Percentiles rank a stretch among this genome's conserved stretches.
Conservation (phyloP, 139 green algal species). For the Pleodorina starrii region DNA sequence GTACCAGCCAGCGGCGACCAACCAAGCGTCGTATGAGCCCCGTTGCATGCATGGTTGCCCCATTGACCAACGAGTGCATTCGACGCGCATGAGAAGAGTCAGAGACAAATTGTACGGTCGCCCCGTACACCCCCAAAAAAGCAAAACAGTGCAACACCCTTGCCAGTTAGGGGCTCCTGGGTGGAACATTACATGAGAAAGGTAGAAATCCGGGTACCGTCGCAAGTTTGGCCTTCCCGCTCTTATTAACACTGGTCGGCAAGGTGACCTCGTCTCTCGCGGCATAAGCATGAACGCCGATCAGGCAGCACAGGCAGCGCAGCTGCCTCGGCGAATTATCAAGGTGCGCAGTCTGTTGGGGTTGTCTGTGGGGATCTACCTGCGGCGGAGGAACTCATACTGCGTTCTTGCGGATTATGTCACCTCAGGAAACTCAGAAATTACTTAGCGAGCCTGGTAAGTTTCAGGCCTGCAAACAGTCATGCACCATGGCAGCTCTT, state of each 20-base stretch:
- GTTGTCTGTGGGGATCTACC: not conserved
- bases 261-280: not conserved
- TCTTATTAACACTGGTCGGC: no score
- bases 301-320: constrained; percentile 38
- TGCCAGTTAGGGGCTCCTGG: no score
- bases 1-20: not conserved
- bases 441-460: constrained; percentile 95
- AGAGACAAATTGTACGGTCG: no score
- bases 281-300: not conserved
- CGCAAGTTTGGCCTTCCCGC: no score
- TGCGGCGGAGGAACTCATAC: not conserved
- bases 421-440: constrained; percentile 93
- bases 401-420: not conserved
- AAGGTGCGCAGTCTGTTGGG: constrained; percentile 49
- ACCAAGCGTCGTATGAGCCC: not conserved
- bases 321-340: constrained; percentile 74
- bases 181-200: no score
- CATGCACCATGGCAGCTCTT: no score
- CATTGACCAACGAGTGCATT: no score
- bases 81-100: no score
- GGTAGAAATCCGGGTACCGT: no score
- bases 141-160: no score
- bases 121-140: no score
- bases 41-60: not conserved
- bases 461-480: not conserved